Percentiles rank a stretch among this genome's conserved stretches.
These are phyloP conservation scores for Cytauxzoon felis DNA, from an alignment of 169 alveolate genomes.

Conservation along the genomic window DNA sequence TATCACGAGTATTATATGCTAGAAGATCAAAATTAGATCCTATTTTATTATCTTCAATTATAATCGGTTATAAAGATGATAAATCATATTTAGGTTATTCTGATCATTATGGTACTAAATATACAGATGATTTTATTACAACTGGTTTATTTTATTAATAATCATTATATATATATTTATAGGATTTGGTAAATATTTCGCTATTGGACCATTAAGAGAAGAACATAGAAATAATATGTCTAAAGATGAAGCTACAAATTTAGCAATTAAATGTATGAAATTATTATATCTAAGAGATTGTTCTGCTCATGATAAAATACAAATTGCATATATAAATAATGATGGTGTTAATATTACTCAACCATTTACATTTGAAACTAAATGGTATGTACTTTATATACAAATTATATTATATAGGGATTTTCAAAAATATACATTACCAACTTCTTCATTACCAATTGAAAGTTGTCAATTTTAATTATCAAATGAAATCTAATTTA, in stretches of 20 bases:
- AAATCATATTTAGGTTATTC: slow-evolving; percentile 53
- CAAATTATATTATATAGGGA: slow-evolving; percentile 17
- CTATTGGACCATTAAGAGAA: slow-evolving; percentile 64
- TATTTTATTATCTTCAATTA: slow-evolving; percentile 38
- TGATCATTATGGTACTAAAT: slow-evolving; percentile 57
- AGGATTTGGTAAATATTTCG: slow-evolving; percentile 66
- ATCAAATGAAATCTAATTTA: too few species aligned
- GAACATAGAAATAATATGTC: slow-evolving; percentile 42
- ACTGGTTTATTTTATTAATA: slow-evolving; percentile 30
- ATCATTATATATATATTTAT: not conserved
- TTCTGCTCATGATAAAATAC: slow-evolving; percentile 50
- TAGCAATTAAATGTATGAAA: slow-evolving; percentile 56
- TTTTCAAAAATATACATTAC: slow-evolving; percentile 38
- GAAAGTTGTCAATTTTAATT: slow-evolving; percentile 61
- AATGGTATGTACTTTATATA: slow-evolving; percentile 29
- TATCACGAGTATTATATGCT: slow-evolving; percentile 41
- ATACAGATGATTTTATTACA: slow-evolving; percentile 52
- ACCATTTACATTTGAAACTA: slow-evolving; percentile 43
- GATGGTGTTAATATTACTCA: slow-evolving; percentile 40
- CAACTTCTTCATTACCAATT: slow-evolving; percentile 45
- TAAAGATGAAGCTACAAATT: slow-evolving; percentile 32
- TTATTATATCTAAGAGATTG: slow-evolving; percentile 58
- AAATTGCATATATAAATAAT: slow-evolving; percentile 48
- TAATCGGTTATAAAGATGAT: slow-evolving; percentile 37
- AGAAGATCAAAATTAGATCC: slow-evolving; percentile 60